These are phyloP conservation scores for Exobasidium cylindrosporum DNA, from an alignment of 1,284 basidiomycete genomes.

Conservation along the genomic window DNA sequence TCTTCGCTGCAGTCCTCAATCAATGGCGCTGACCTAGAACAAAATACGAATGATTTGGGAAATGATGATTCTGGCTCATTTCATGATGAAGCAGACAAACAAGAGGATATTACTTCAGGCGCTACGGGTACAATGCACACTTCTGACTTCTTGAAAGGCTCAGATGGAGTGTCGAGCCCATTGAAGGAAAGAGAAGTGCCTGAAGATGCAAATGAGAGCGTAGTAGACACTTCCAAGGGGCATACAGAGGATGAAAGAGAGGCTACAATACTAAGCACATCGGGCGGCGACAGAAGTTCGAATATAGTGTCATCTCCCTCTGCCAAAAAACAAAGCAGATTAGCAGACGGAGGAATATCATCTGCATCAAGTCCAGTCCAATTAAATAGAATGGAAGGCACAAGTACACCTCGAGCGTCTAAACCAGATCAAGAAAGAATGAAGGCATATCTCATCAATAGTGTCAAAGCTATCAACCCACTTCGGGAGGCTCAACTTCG, in stretches of 20 bases:
- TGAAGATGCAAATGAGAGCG: background rate
- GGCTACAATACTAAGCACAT: too few relatives aligned
- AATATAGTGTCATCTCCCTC: background rate
- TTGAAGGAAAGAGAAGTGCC: background rate
- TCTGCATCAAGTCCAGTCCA: background rate
- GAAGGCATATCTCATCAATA: slow-evolving; percentile 14
- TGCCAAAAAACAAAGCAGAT: background rate
- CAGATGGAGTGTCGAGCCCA: background rate
- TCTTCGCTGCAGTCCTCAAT: too few relatives aligned
- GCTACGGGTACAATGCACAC: background rate
- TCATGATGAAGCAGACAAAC: background rate
- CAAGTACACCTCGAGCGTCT: background rate
- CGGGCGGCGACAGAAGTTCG: background rate
- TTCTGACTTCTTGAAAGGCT: background rate
- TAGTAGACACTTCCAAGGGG: background rate
- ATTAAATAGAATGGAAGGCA: background rate
- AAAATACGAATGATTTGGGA: too few relatives aligned
- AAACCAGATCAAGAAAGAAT: slow-evolving; percentile 3
- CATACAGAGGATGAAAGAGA: background rate
- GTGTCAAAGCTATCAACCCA: slow-evolving; percentile 15
- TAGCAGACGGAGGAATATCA: background rate
- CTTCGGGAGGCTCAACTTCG: slow-evolving; percentile 12
- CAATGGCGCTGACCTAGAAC: too few relatives aligned
- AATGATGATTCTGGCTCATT: background rate
- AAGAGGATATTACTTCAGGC: background rate